Percentiles rank a stretch among this genome's conserved stretches.
Evolutionary conservation across 495 filamentous ascomycete species (phyloP).

Genomic region (Podospora pseudocomata): DNA sequence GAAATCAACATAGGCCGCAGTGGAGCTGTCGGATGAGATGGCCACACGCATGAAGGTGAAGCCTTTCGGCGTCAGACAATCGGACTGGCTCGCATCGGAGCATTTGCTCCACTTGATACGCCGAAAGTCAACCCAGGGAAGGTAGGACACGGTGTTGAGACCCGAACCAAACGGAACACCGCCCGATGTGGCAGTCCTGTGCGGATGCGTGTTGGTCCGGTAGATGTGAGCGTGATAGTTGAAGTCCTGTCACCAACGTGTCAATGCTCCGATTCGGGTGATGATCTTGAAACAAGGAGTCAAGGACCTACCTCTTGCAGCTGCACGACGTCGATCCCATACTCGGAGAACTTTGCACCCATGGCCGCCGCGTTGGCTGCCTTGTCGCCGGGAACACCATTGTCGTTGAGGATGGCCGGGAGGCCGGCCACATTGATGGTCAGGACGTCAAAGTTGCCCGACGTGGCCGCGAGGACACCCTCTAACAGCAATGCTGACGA

Average conservation of each 20-base stretch:
- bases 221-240: slow-evolving; percentile 61
- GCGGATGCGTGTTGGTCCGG: slow-evolving; percentile 50
- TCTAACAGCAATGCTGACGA: slow-evolving; percentile 5
- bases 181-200: slow-evolving; percentile 58
- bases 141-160: slow-evolving; percentile 57
- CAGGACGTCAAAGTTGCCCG: slow-evolving; percentile 48
- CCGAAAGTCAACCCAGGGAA: slow-evolving; percentile 51
- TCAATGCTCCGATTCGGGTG: not conserved
- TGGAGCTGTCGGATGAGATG: slow-evolving; percentile 19
- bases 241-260: slow-evolving; percentile 46
- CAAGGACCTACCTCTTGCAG: slow-evolving; percentile 51
- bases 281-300: not conserved
- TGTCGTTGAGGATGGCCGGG: slow-evolving; percentile 50
- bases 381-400: slow-evolving; percentile 54
- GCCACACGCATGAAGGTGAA: slow-evolving; percentile 57
- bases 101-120: slow-evolving; percentile 57
- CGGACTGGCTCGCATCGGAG: slow-evolving; percentile 47
- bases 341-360: slow-evolving; percentile 47
- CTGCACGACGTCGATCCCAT: slow-evolving; percentile 56
- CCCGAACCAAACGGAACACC: slow-evolving; percentile 58
- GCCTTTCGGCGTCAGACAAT: slow-evolving; percentile 65
- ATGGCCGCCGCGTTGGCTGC: slow-evolving; percentile 45
- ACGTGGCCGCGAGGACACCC: slow-evolving; percentile 2
- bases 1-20: slow-evolving; percentile 49
- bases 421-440: slow-evolving; percentile 61